These are phyloP conservation scores for Cryomyces minteri DNA, from an alignment of 495 filamentous ascomycete species.

Conservation along the genomic window DNA sequence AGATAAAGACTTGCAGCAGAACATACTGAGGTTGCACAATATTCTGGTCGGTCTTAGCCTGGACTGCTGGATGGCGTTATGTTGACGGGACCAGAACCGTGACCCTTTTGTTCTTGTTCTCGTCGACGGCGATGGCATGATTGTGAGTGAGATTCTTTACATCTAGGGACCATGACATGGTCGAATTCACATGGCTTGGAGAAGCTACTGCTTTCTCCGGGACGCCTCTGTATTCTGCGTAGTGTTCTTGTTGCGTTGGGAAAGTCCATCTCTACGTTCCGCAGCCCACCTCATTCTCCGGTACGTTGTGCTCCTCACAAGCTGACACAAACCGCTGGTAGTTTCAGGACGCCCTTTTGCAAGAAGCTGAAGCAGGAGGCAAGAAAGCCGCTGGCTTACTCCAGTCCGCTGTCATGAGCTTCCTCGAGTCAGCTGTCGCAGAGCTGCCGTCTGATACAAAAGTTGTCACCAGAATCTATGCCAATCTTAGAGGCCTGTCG, in stretches of 20 bases:
- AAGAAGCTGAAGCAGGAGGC: conserved; percentile 49
- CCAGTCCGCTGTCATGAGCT: conserved; percentile 29
- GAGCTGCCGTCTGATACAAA: conserved; percentile 32
- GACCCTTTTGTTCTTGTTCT: conserved; percentile 61
- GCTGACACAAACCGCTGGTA: conserved; percentile 5
- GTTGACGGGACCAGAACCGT: conserved; percentile 32
- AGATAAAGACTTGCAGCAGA: background rate
- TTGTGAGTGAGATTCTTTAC: conserved; percentile 33
- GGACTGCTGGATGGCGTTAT: background rate
- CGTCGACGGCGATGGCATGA: conserved; percentile 61
- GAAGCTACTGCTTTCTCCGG: too few species aligned
- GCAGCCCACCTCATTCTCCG: too few species aligned
- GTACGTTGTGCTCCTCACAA: too few species aligned
- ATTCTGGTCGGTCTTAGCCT: background rate
- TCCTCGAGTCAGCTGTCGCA: conserved; percentile 26
- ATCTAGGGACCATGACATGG: background rate
- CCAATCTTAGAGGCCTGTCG: conserved; percentile 45
- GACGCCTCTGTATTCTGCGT: too few species aligned
- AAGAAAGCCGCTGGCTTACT: conserved; percentile 49
- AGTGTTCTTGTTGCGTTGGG: too few species aligned
- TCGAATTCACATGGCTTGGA: too few species aligned
- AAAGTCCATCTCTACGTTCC: too few species aligned
- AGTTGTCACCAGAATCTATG: conserved; percentile 49
- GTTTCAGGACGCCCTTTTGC: conserved; percentile 49
- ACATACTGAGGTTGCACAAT: background rate